These are phyloP conservation scores for Chrysanthemum lavandulifolium DNA, from an alignment of 129 eudicot genomes.

Conservation along the genomic window DNA sequence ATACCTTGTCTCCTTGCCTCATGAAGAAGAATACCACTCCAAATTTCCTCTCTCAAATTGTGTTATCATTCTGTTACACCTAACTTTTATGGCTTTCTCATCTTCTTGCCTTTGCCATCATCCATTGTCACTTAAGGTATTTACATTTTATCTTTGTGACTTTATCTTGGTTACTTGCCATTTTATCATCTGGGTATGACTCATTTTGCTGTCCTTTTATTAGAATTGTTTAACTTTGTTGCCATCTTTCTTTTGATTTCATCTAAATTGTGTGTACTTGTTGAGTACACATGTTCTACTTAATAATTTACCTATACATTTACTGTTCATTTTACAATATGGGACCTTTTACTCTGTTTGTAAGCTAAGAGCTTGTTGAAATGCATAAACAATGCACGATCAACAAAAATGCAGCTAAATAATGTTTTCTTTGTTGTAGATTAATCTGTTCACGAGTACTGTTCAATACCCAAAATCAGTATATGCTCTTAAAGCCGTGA, in stretches of 20 bases:
- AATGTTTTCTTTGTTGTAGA: slow-evolving; percentile 34
- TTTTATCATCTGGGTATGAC: neutral
- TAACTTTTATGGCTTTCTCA: slow-evolving; percentile 59
- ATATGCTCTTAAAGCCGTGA: slow-evolving; percentile 31
- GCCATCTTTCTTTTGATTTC: neutral
- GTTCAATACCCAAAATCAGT: slow-evolving; percentile 20
- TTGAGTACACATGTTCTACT: slow-evolving; percentile 5
- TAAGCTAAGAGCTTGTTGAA: neutral
- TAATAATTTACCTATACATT: neutral
- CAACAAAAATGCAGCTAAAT: too few species aligned
- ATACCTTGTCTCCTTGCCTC: neutral
- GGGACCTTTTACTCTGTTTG: slow-evolving; percentile 8
- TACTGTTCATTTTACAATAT: slow-evolving; percentile 9
- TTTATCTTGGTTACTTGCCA: neutral
- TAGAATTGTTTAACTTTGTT: too few species aligned
- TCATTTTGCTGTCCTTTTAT: neutral
- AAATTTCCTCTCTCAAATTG: slow-evolving; percentile 13
- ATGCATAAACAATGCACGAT: neutral
- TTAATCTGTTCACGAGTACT: slow-evolving; percentile 23
- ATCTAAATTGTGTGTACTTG: neutral
- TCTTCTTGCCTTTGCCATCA: slow-evolving; percentile 55
- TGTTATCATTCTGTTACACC: slow-evolving; percentile 17
- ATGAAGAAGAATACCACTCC: slow-evolving; percentile 24
- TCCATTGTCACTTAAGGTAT: slow-evolving; percentile 59
- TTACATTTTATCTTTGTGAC: neutral